Conservation (phyloP, 73 alveolate genomes). For the Paramecium bursaria region DNA sequence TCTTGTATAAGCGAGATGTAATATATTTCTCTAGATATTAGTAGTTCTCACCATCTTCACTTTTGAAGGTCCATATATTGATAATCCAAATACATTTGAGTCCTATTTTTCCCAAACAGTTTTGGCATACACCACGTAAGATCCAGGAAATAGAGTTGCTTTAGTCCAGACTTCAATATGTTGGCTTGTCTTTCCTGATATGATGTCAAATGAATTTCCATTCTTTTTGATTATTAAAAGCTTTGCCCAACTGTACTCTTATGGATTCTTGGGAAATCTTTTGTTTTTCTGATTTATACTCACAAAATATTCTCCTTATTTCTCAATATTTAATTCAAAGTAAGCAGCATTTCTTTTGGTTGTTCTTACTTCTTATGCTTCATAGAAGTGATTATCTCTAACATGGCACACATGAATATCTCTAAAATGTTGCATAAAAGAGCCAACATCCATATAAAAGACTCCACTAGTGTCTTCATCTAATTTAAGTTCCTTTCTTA, state of each 20-base stretch:
- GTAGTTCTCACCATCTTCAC: too few relatives aligned
- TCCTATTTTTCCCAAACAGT: constrained; percentile 18
- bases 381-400: constrained; percentile 13
- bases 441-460: constrained; percentile 50
- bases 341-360: constrained; percentile 23
- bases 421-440: constrained; percentile 10
- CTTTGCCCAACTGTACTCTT: neutral
- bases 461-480: constrained; percentile 29
- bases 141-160: neutral
- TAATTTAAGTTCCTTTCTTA: constrained; percentile 75
- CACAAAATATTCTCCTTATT: constrained; percentile 19
- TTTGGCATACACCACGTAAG: neutral
- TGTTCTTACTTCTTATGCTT: neutral
- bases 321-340: neutral
- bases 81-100: too few relatives aligned
- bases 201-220: too few relatives aligned
- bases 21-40: too few relatives aligned
- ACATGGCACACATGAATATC: constrained; percentile 39
- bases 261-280: constrained; percentile 22
- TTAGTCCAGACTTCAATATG: constrained; percentile 32
- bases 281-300: constrained; percentile 9
- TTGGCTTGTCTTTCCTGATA: neutral
- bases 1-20: too few relatives aligned
- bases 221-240: constrained; percentile 6
- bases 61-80: too few relatives aligned